phyloP scores from a whole-genome alignment of 1,284 basidiomycete species.

The Trametes versicolor region DNA sequence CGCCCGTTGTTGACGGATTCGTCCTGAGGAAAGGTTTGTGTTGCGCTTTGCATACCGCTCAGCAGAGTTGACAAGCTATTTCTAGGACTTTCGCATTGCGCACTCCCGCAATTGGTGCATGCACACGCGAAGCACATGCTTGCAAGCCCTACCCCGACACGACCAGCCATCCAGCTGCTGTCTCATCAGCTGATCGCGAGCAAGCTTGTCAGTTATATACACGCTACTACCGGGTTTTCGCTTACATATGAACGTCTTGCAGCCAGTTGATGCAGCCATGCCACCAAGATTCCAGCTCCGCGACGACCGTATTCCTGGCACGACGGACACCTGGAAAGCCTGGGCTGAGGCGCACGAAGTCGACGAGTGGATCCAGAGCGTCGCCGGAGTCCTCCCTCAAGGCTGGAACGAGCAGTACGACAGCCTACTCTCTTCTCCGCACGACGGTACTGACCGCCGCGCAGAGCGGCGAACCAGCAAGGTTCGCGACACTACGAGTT shows the following conservation, averaged over 20 bases:
- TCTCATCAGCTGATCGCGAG: constrained; percentile 91
- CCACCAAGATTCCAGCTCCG: constrained; percentile 75
- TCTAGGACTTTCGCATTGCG: constrained; percentile 76
- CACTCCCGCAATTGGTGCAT: constrained; percentile 81
- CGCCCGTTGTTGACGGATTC: constrained; percentile 97
- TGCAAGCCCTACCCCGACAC: constrained; percentile 53
- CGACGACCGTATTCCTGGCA: constrained; percentile 77
- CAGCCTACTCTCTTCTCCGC: not conserved
- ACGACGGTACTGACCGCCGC: not conserved
- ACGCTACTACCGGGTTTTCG: not conserved
- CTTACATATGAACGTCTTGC: not conserved
- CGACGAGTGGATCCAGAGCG: constrained; percentile 94
- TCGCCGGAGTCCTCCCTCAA: constrained; percentile 85
- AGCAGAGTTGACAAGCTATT: not conserved
- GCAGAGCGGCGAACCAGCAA: constrained; percentile 62
- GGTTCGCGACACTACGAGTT: constrained; percentile 88
- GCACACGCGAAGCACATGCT: constrained; percentile 78
- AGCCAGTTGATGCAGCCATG: constrained; percentile 71
- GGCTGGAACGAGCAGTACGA: constrained; percentile 90
- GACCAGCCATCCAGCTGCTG: constrained; percentile 68
- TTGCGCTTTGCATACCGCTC: no score
- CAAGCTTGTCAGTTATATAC: constrained; percentile 61
- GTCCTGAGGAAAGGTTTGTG: constrained; percentile 91
- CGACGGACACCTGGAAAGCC: constrained; percentile 81
- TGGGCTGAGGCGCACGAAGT: constrained; percentile 91